Conservation (phyloP, 192 early-diverging fungal genomes). For the Umbelopsis isabellina region DNA sequence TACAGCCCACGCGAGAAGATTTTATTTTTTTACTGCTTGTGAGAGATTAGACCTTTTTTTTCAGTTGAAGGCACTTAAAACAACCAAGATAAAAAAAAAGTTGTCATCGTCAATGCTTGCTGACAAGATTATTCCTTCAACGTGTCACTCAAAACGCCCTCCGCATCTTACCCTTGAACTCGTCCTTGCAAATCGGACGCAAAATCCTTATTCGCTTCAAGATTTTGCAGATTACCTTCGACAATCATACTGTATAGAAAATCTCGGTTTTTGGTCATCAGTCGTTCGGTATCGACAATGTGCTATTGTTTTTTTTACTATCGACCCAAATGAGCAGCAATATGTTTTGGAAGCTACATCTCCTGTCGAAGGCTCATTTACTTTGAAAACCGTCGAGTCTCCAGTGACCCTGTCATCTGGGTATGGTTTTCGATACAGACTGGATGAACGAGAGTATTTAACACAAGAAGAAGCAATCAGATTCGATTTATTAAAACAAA, state of each 20-base stretch:
- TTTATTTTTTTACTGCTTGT: conserved; percentile 1
- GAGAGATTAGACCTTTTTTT: background rate
- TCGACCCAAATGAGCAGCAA: conserved; percentile 11
- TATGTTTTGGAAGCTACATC: background rate
- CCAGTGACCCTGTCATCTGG: background rate
- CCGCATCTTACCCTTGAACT: conserved; percentile 28
- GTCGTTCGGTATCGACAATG: conserved; percentile 3
- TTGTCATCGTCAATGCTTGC: background rate
- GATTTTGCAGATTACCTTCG: conserved; percentile 41
- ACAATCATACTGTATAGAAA: conserved; percentile 40
- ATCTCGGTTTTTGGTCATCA: conserved; percentile 41
- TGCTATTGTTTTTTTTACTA: conserved; percentile 9
- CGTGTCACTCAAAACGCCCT: background rate
- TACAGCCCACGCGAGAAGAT: conserved; percentile 11
- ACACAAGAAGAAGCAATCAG: conserved; percentile 4
- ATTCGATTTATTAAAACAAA: background rate
- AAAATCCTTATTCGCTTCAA: conserved; percentile 26
- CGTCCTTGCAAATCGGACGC: conserved; percentile 28
- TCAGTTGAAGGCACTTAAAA: background rate
- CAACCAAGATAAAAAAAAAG: background rate
- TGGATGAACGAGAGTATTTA: background rate
- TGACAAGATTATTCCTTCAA: conserved; percentile 23
- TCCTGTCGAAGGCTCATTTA: background rate
- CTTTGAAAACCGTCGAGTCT: background rate
- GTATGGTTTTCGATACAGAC: background rate